A percentile compares a stretch with the other conserved stretches of the same genome.
These are phyloP conservation scores for Phytopythium kandeliae DNA, from an alignment of 352 stramenopile species.

Conservation along the genomic window DNA sequence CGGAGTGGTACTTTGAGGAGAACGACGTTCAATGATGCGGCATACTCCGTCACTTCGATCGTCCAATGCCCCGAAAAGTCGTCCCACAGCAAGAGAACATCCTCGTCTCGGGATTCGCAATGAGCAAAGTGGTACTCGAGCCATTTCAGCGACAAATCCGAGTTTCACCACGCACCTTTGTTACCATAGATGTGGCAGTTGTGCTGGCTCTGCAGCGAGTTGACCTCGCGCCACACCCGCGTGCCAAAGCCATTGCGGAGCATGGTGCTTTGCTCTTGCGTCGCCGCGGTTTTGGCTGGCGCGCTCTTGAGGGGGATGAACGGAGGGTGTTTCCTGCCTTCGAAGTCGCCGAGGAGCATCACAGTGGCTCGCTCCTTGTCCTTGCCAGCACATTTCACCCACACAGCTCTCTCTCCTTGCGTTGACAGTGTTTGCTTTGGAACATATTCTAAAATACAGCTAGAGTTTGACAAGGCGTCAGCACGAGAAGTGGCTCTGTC, in stretches of 20 bases:
- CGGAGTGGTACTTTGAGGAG: constrained; percentile 4
- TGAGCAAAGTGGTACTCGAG: neutral
- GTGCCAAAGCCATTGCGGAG: neutral
- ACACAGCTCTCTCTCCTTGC: constrained; percentile 5
- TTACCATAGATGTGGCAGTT: neutral
- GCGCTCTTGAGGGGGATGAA: constrained; percentile 11
- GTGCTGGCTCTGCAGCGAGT: neutral
- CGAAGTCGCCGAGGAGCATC: constrained; percentile 5
- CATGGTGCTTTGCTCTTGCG: neutral
- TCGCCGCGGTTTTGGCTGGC: neutral
- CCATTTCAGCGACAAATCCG: neutral
- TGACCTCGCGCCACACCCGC: neutral
- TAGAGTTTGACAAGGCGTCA: too few species aligned
- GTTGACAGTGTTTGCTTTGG: constrained; percentile 3
- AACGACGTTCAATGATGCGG: constrained; percentile 6
- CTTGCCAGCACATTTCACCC: constrained; percentile 8
- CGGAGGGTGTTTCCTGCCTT: constrained; percentile 3
- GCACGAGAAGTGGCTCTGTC: too few species aligned
- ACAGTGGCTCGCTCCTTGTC: constrained; percentile 9
- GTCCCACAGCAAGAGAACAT: neutral
- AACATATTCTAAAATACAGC: constrained; percentile 10
- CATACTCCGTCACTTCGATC: constrained; percentile 2
- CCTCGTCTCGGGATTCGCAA: neutral
- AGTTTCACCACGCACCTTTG: neutral
- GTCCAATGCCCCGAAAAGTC: neutral